Evolutionary conservation across 1,284 basidiomycete genomes (phyloP).

Genomic region (Ceratobasidium sp.): DNA sequence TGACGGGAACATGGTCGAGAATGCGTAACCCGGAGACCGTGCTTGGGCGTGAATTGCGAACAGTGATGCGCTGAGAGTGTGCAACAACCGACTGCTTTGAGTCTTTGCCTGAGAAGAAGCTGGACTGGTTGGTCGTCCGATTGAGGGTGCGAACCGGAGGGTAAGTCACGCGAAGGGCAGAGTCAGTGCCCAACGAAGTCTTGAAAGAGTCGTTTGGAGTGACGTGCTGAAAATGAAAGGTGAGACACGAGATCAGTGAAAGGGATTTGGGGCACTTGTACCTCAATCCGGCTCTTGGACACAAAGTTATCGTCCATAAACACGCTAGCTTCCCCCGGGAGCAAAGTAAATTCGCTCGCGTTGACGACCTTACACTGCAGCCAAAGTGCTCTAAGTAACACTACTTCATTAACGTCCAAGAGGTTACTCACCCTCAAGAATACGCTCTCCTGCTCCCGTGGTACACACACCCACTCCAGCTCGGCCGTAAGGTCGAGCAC

Average conservation of each 20-base stretch:
- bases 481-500: slow-evolving; percentile 49
- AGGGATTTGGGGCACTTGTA: neutral
- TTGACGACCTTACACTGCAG: slow-evolving; percentile 46
- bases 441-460: slow-evolving; percentile 40
- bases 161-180: slow-evolving; percentile 50
- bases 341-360: slow-evolving; percentile 45
- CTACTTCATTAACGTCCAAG: neutral
- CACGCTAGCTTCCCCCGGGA: slow-evolving; percentile 49
- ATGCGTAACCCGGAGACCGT: slow-evolving; percentile 47
- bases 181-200: slow-evolving; percentile 48
- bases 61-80: slow-evolving; percentile 50
- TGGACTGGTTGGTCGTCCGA: slow-evolving; percentile 41
- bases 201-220: slow-evolving; percentile 48
- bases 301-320: slow-evolving; percentile 52
- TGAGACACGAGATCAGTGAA: neutral
- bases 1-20: slow-evolving; percentile 51
- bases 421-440: slow-evolving; percentile 17
- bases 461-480: slow-evolving; percentile 51
- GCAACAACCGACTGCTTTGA: slow-evolving; percentile 47
- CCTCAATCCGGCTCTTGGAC: slow-evolving; percentile 47
- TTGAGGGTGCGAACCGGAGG: slow-evolving; percentile 50
- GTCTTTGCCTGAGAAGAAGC: slow-evolving; percentile 14
- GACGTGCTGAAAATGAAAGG: slow-evolving; percentile 34
- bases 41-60: slow-evolving; percentile 51
- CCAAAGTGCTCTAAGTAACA: neutral